These are phyloP conservation scores for Flaveria bidentis DNA, from an alignment of 129 eudicot genomes.

Conservation along the genomic window DNA sequence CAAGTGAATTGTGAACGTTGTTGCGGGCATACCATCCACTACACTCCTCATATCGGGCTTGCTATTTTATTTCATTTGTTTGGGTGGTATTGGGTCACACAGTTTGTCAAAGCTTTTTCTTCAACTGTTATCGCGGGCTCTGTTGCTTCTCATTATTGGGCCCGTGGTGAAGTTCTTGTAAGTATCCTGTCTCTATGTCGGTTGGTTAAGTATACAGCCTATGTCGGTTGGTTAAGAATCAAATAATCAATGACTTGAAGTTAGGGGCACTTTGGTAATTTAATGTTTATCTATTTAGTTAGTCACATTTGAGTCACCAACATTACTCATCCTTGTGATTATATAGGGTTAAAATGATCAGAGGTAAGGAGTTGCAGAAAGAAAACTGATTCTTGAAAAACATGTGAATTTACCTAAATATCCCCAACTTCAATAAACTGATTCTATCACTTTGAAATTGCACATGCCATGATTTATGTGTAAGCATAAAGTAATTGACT, in stretches of 20 bases:
- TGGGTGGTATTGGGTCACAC: constrained; percentile 96
- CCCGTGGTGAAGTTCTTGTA: constrained; percentile 77
- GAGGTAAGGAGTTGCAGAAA: not conserved
- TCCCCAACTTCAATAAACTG: not conserved
- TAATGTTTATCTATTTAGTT: not conserved
- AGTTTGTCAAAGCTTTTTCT: constrained; percentile 71
- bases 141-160: constrained; percentile 98
- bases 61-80: constrained; percentile 80
- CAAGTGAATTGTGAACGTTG: constrained; percentile 77
- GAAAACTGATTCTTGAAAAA: not conserved
- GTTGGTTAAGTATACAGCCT: not conserved
- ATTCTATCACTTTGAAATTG: constrained; percentile 1
- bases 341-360: not conserved
- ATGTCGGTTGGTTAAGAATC: not conserved
- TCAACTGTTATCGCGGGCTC: constrained; percentile 94
- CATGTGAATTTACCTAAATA: not conserved
- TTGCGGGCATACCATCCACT: constrained; percentile 81
- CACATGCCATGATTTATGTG: not conserved
- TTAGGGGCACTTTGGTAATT: not conserved
- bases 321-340: not conserved
- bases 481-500: constrained; percentile 17
- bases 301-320: not conserved
- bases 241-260: not conserved
- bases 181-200: constrained; percentile 27
- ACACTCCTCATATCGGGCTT: constrained; percentile 75